Evolutionary conservation across 1,284 basidiomycete genomes (phyloP).

Genomic region (Golubevia pallescens): DNA sequence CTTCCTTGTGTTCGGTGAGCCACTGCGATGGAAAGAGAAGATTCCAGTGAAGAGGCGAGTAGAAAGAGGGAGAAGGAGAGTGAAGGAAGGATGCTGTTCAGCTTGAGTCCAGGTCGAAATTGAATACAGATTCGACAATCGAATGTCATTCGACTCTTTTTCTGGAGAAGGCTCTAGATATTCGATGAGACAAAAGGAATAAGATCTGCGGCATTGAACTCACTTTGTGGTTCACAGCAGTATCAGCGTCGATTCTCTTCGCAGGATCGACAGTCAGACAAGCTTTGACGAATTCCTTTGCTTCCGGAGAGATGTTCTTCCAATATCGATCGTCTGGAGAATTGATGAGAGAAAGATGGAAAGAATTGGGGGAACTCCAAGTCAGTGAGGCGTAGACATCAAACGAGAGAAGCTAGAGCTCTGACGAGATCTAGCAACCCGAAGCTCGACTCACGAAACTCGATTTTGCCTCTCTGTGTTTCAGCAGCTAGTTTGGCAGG

Average conservation of each 20-base stretch:
- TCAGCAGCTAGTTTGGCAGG: slow-evolving; percentile 78
- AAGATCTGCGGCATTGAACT: slow-evolving; percentile 24
- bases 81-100: slow-evolving; percentile 1
- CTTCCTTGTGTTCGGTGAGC: slow-evolving; percentile 33
- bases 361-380: too few species aligned
- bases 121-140: too few species aligned
- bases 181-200: neutral
- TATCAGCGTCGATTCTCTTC: slow-evolving; percentile 75
- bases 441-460: slow-evolving; percentile 69
- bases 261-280: slow-evolving; percentile 78
- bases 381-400: too few species aligned
- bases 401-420: neutral
- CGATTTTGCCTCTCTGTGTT: slow-evolving; percentile 80
- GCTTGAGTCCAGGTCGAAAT: too few species aligned
- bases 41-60: too few species aligned
- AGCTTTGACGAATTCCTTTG: slow-evolving; percentile 81
- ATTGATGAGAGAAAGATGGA: neutral
- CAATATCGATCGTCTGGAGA: slow-evolving; percentile 77
- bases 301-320: slow-evolving; percentile 80
- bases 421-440: too few species aligned
- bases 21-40: too few species aligned
- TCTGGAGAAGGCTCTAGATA: neutral
- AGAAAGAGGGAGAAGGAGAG: neutral
- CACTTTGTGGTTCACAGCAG: slow-evolving; percentile 74
- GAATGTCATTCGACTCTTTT: too few species aligned